Conservation (phyloP, 331 rosid genomes). For the Spiraea crenata region DNA sequence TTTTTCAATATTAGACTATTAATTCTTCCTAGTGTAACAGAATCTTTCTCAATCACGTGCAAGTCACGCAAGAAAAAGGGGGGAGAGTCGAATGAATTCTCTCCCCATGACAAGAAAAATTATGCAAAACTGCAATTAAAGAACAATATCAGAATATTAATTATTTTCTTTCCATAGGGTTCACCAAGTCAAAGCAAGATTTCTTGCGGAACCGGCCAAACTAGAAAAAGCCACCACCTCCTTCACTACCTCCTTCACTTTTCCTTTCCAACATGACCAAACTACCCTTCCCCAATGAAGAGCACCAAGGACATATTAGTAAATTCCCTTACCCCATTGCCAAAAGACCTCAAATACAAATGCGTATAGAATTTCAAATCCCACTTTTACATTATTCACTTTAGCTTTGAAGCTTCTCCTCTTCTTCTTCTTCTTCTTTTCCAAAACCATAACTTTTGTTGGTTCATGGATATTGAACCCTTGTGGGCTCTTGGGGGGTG, state of each 20-base stretch:
- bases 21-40: no score
- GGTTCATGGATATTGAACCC: slow-evolving; percentile 99
- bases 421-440: slow-evolving; percentile 10
- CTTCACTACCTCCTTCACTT: slow-evolving; percentile 31
- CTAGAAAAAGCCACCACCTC: slow-evolving; percentile 55
- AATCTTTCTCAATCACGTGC: no score
- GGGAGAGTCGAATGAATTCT: slow-evolving; percentile 25
- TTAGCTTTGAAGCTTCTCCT: slow-evolving; percentile 49
- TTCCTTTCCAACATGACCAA: slow-evolving; percentile 34
- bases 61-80: slow-evolving; percentile 32
- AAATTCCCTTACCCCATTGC: slow-evolving; percentile 22
- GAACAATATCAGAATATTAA: slow-evolving; percentile 33
- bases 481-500: slow-evolving; percentile 96
- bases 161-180: slow-evolving; percentile 25
- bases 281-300: slow-evolving; percentile 17
- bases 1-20: no score
- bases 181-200: slow-evolving; percentile 85
- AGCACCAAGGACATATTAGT: slow-evolving; percentile 36
- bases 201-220: slow-evolving; percentile 72
- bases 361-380: slow-evolving; percentile 53
- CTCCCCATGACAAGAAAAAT: slow-evolving; percentile 15
- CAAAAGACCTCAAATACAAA: slow-evolving; percentile 35
- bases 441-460: slow-evolving; percentile 24
- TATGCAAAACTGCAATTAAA: slow-evolving; percentile 8
- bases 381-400: slow-evolving; percentile 31